Evolutionary conservation across 2,329 filamentous ascomycete species (phyloP), one percentile per base, ranked within the genome.

Genomic region (Ophiostoma angusticollis): DNA sequence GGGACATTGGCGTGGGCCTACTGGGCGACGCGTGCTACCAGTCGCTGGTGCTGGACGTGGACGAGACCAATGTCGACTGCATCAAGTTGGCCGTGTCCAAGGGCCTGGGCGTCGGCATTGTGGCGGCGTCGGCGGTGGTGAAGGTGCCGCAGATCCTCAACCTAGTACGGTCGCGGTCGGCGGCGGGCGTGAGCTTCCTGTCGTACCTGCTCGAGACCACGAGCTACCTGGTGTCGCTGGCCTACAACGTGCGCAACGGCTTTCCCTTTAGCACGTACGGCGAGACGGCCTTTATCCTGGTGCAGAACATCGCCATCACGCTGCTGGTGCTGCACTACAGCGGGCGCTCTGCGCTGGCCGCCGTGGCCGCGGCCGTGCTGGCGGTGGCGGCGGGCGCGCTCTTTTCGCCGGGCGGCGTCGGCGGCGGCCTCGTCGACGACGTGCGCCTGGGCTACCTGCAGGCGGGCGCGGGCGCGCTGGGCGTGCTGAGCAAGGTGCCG

Each of bases 81-180:
- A 64, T 94, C 52, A 91, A 91, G 57, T 77, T 95, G 37, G 87
- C 78, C 50, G 73, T 96, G 55, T 93, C 84, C 54, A 98, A 98
- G 65, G 85, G 72, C 3, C 78, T 98, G 13, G 89, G 91, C 41
- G 80, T 96, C 50, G 91, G 79, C 58, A 98, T 98, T 62, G 86
- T 98, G 55, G 80, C 73, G 49, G 85, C 86, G 38, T 87, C 83
- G 21, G 79, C 84, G 39, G 77, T 96, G 52, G 87, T 98, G 67
- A 98, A 98, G 66, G 78, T 98, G 19, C 91, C 91, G 0, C 91
- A 98, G 67, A 89, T 98, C 56, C 61, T 95, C 59, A 98, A 98
- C 68, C 78, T 98, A 37, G 62, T 91, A 53, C 70, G 70, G 54
- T 86, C 84, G 34, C 74, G 78, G 53, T 94, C 85, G 35, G 78